Base-by-base conservation (phyloP, 306 rosid species). In the Corylus heterophylla region DNA sequence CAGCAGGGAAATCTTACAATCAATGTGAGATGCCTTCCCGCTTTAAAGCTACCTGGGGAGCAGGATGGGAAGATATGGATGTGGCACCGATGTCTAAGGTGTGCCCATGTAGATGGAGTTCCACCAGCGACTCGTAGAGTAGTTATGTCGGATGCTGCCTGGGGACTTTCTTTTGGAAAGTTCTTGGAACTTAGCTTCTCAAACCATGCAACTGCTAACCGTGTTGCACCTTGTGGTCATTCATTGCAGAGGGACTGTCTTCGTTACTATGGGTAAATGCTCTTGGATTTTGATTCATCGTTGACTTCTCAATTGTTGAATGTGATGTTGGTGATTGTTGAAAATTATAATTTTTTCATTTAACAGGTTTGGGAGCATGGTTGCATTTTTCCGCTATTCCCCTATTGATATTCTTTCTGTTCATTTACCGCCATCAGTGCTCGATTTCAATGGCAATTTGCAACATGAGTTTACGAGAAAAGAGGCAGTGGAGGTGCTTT, bases 121-220 rank as follows among this genome's bases (percentile, higher is more conserved):
- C 99, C 99, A 63, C 97, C 97, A 8, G 99, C 99, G 78, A 93
- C 98, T 63, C 94, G 87, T 44, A 91, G 99, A 80, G 94, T 96
- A 59, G 81, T 96, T 77, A 96, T 96, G 99, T 96, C 99, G 0
- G 96, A 96, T 89, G 98, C 99, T 74, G 99, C 99, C 3, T 96
- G 99, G 99, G 98, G 97, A 51, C 91, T 96, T 83, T 96, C 99
- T 70, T 92, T 96, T 86, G 99, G 99, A 75, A 96, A 96, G 86
- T 96, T 96, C 85, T 88, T 96, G 92, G 99, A 96, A 84, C 94
- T 96, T 76, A 92, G 99, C 86, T 96, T 96, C 80, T 95, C 99
- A 79, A 95, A 95, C 82, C 97, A 95, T 81, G 98, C 99, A 49
- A 96, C 99, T 80, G 99, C 99, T 5, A 96, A 96, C 84, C 98